These are phyloP conservation scores for Tubosaeta sp. DNA, from an alignment of 768 basidiomycete species.

Conservation along the genomic window DNA sequence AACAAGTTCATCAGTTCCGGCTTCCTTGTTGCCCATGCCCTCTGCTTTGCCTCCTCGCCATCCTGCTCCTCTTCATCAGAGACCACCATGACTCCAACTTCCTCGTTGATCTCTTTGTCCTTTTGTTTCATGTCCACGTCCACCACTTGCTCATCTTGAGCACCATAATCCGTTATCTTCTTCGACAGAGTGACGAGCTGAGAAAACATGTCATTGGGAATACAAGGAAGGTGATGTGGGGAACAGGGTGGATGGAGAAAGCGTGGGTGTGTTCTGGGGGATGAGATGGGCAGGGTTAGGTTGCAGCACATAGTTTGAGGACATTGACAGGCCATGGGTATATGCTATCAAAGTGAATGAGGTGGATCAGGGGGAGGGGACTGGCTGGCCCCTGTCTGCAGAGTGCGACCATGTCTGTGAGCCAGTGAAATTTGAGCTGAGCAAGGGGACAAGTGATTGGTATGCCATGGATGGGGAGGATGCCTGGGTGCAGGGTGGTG, in stretches of 20 bases:
- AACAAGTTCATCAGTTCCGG: constrained; percentile 68
- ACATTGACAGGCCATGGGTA: constrained; percentile 69
- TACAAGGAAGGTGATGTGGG: not conserved
- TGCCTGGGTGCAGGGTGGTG: constrained; percentile 22
- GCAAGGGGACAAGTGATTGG: constrained; percentile 42
- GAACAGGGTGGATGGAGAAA: not conserved
- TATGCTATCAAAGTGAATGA: constrained; percentile 56
- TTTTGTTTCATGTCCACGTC: constrained; percentile 79
- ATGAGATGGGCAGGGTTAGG: constrained; percentile 38
- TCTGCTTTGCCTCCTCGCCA: constrained; percentile 40
- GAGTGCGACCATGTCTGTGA: constrained; percentile 49
- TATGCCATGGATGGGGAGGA: constrained; percentile 12
- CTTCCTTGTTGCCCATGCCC: constrained; percentile 43
- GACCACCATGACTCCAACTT: constrained; percentile 93
- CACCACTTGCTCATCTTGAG: constrained; percentile 73
- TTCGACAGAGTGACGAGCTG: constrained; percentile 79
- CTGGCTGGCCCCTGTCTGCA: constrained; percentile 22
- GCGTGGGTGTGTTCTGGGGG: not conserved
- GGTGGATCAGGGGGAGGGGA: constrained; percentile 35
- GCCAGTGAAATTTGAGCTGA: constrained; percentile 50
- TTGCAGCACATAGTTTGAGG: constrained; percentile 55
- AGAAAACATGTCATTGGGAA: constrained; percentile 72
- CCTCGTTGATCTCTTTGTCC: constrained; percentile 90
- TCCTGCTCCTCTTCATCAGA: constrained; percentile 70
- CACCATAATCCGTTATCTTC: no score